phyloP scores from a whole-genome alignment of 148 eudicot species.

The Arbutus unedo region DNA sequence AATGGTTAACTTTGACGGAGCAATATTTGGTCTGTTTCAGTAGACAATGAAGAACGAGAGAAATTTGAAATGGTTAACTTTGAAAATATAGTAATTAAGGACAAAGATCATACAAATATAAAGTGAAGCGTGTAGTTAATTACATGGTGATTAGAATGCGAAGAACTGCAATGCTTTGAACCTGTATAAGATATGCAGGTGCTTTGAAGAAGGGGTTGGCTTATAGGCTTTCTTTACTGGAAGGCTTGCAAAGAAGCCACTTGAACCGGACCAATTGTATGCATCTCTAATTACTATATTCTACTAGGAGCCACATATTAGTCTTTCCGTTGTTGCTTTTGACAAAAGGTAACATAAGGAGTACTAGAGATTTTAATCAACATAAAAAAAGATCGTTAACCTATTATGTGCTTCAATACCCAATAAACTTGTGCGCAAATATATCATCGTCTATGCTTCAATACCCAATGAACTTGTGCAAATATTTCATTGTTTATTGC shows the following conservation, averaged over 20 bases:
- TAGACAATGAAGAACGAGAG: neutral
- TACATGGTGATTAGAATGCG: neutral
- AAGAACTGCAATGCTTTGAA: neutral
- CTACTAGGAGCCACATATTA: neutral
- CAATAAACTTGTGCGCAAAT: neutral
- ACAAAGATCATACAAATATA: neutral
- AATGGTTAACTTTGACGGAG: neutral
- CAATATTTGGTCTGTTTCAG: neutral
- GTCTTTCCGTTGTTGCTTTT: neutral
- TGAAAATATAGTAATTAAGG: neutral
- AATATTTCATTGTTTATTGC: slow-evolving; percentile 29
- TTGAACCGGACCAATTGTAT: neutral
- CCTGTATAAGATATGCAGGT: neutral
- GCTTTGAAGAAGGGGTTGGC: neutral
- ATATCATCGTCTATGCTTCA: neutral
- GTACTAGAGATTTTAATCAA: neutral
- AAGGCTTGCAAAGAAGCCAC: neutral
- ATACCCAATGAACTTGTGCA: neutral
- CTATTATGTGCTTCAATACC: neutral
- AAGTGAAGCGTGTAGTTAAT: neutral
- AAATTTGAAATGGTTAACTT: neutral
- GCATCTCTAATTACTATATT: neutral
- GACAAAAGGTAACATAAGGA: neutral
- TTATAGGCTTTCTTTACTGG: neutral
- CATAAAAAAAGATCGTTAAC: neutral